Evolutionary conservation across 225 moss, liverwort and hornwort genomes (phyloP).

Genomic region (Anthoceros angustus): DNA sequence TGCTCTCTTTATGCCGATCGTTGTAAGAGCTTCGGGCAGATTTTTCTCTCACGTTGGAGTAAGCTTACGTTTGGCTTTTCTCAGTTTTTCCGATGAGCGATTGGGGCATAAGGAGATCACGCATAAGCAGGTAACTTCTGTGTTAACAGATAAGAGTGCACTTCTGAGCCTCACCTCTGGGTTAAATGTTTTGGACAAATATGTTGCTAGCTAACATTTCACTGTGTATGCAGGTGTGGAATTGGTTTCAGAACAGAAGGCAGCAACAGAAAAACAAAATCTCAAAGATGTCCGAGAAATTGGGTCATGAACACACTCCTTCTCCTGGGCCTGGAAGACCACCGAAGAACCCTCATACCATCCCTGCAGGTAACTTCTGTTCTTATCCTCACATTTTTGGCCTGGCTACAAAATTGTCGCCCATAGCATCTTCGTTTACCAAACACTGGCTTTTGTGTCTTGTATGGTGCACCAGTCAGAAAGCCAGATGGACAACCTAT

Average conservation of each 20-base stretch:
- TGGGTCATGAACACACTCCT: conserved; percentile 39
- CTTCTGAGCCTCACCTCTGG: not conserved
- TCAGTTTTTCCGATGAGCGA: conserved; percentile 46
- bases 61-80: conserved; percentile 4
- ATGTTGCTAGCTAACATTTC: not conserved
- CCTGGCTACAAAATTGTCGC: not conserved
- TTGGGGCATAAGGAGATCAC: conserved; percentile 63
- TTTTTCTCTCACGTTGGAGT: not conserved
- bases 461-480: conserved; percentile 36
- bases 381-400: not conserved
- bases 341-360: not conserved
- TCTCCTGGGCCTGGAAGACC: conserved; percentile 21
- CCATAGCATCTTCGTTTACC: not conserved
- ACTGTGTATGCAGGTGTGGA: conserved; percentile 47
- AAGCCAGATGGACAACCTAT: conserved; percentile 41
- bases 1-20: not conserved
- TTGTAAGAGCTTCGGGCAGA: not conserved
- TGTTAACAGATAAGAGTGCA: not conserved
- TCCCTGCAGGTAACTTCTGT: not conserved
- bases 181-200: not conserved
- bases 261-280: conserved; percentile 86
- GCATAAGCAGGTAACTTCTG: conserved; percentile 61
- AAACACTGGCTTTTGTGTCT: conserved; percentile 1
- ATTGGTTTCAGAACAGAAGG: conserved; percentile 96
- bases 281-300: conserved; percentile 43